These are phyloP conservation scores for Emergomyces orientalis DNA, from an alignment of 2,329 filamentous ascomycete genomes.

Conservation along the genomic window DNA sequence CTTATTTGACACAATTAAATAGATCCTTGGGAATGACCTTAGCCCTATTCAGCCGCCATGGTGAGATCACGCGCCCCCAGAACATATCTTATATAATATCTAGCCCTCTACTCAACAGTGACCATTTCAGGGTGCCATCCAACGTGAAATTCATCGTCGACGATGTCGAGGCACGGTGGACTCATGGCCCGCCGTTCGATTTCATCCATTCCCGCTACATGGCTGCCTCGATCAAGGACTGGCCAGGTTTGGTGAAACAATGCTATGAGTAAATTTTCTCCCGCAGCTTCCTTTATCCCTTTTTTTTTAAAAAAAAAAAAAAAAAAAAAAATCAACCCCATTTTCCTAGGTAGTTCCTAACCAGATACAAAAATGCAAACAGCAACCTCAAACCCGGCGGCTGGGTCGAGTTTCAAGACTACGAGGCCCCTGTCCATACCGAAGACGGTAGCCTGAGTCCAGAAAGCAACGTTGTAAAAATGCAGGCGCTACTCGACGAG, in stretches of 20 bases:
- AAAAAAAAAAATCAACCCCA: too few species aligned
- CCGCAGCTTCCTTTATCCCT: background rate
- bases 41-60: slow-evolving; percentile 6
- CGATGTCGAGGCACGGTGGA: slow-evolving; percentile 24
- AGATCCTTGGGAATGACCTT: slow-evolving; percentile 5
- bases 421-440: slow-evolving; percentile 21
- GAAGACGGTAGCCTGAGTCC: slow-evolving; percentile 22
- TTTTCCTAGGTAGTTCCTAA: too few species aligned
- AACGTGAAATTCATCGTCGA: slow-evolving; percentile 26
- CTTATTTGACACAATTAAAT: slow-evolving; percentile 6
- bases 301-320: too few species aligned
- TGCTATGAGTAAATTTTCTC: slow-evolving; percentile 33
- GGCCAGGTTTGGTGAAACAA: slow-evolving; percentile 29
- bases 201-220: slow-evolving; percentile 25
- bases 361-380: background rate
- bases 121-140: slow-evolving; percentile 22
- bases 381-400: slow-evolving; percentile 17
- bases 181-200: slow-evolving; percentile 22
- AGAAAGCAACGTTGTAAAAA: slow-evolving; percentile 17
- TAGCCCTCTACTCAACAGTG: slow-evolving; percentile 4
- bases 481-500: slow-evolving; percentile 20
- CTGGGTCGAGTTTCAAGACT: slow-evolving; percentile 31
- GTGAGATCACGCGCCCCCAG: background rate
- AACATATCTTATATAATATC: background rate
- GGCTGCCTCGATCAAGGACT: slow-evolving; percentile 20